Conservation (phyloP, 345 rosid species). For the thale cress (Arabidopsis thaliana) region TAIR10.1 NC_003075.7:13414001-13414500, state of each 20-base stretch:
- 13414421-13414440: constrained; percentile 42
- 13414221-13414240: constrained; percentile 63
- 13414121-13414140: constrained; percentile 37
- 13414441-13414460: constrained; percentile 65
- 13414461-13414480: constrained; percentile 65
- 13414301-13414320: constrained; percentile 76
- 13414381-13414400: constrained; percentile 61
- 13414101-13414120: background rate
- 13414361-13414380: constrained; percentile 72
- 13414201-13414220: constrained; percentile 64
- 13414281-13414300: constrained; percentile 78
- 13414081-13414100: constrained; percentile 12
- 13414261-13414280: constrained; percentile 68
- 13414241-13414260: constrained; percentile 57
- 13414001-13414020: constrained; percentile 6
- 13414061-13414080: constrained; percentile 1
- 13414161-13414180: constrained; percentile 75
- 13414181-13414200: constrained; percentile 66
- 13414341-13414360: constrained; percentile 57
- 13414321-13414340: constrained; percentile 81
- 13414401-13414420: constrained; percentile 71
- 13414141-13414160: constrained; percentile 58
- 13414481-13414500: constrained; percentile 58
- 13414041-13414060: constrained; percentile 4
- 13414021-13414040: constrained; percentile 3